These are phyloP conservation scores for Colletotrichum liaoningense DNA, from an alignment of 2,329 filamentous ascomycete species.

Conservation along the genomic window DNA sequence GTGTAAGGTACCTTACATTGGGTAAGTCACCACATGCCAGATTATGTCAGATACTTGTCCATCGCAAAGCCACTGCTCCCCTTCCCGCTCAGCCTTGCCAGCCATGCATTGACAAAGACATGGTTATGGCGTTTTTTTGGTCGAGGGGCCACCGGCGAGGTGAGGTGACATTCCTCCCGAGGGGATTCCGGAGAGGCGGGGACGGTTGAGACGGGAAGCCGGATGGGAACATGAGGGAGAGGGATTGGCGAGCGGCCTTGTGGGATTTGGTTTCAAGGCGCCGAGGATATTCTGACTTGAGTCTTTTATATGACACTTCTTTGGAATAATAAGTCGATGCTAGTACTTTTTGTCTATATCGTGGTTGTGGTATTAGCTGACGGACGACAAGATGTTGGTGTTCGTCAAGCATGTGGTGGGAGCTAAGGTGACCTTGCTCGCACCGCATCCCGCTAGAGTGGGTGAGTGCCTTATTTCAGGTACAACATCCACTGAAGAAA, in stretches of 20 bases:
- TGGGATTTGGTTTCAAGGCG: not conserved
- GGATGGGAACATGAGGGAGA: not conserved
- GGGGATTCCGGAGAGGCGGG: slow-evolving; percentile 11
- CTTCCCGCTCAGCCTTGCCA: not conserved
- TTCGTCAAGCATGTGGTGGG: not conserved
- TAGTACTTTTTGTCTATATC: not conserved
- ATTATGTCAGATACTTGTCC: not conserved
- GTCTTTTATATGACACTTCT: too few relatives aligned
- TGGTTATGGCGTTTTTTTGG: not conserved
- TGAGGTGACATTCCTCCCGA: slow-evolving; percentile 7
- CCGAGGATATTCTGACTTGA: not conserved
- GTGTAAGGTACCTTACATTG: not conserved
- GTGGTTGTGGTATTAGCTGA: not conserved
- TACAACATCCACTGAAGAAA: slow-evolving; percentile 30
- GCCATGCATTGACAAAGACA: not conserved
- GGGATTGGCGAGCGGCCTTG: not conserved
- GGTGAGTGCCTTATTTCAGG: not conserved
- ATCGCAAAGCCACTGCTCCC: not conserved
- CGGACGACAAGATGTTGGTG: not conserved
- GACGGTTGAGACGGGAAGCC: not conserved
- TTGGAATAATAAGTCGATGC: not conserved
- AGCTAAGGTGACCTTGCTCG: not conserved
- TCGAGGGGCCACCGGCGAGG: not conserved
- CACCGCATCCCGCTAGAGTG: not conserved
- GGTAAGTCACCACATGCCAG: not conserved